Evolutionary conservation across 176 grass and related monocot genomes (phyloP).

Genomic region (Rhynchospora pubera): DNA sequence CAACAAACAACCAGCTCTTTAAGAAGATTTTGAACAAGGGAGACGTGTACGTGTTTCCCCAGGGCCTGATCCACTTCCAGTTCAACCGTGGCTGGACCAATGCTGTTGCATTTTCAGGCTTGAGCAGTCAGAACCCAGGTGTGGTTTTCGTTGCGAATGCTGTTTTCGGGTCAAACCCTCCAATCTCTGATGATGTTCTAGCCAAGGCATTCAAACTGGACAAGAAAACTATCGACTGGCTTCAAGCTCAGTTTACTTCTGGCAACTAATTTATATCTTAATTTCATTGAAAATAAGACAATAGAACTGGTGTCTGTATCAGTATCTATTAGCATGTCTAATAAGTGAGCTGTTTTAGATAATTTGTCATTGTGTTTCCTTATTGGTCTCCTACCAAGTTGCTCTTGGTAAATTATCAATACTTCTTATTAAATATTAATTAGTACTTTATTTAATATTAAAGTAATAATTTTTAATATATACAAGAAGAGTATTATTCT

Average conservation of each 20-base stretch:
- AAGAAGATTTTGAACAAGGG: conserved; percentile 15
- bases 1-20: conserved; percentile 28
- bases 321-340: neutral
- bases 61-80: conserved; percentile 20
- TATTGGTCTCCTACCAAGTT: no score
- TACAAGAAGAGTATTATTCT: no score
- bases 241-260: conserved; percentile 6
- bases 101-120: neutral
- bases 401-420: no score
- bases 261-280: no score
- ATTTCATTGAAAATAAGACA: neutral
- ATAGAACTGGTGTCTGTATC: neutral
- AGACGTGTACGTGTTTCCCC: conserved; percentile 38
- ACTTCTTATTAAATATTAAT: no score
- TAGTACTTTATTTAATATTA: no score
- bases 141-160: neutral
- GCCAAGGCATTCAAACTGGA: neutral
- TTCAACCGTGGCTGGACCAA: neutral
- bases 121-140: neutral
- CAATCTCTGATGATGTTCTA: neutral
- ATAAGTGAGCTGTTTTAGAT: neutral
- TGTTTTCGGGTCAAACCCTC: neutral
- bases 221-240: neutral
- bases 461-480: no score
- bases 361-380: neutral